Base-by-base conservation (phyloP, 1,284 basidiomycete genomes). In the Rhodotorula sp. region DNA sequence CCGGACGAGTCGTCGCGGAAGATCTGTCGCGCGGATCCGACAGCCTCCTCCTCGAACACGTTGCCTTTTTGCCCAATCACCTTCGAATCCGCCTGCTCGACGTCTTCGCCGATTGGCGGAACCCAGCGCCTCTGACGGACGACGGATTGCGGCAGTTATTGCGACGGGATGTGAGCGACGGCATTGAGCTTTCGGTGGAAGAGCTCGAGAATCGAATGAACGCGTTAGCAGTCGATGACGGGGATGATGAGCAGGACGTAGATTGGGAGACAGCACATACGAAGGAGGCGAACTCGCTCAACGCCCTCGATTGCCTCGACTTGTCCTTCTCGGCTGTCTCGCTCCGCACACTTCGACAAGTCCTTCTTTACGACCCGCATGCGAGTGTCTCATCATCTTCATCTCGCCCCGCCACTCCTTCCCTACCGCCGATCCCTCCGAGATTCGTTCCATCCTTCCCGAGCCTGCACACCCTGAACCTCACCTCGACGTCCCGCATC, bases 281-380 rank as follows among this genome's bases (percentile, higher is more conserved):
- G 32, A 30, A 46, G 8, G 49, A 57, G 11, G 47, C 20, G 55
- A 9, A 49, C 34, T 5, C 15, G 30, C 27, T 59, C 49, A 51
- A 46, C 55, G 2, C 4, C 34, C 36, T 60, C 59, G 27, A 68
- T 48, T 4, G 3, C 4, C 63, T 72, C 54, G 34, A 72, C 36
- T 34, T 72, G 2, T 64, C 70, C 11, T 71, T 71, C 63, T 68
- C 66, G 20, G 20, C 51, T 49, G 39, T 71, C 46, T 48, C 62
- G 4, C 59, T 64, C 2, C 55, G 59, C 9, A 34, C 59, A 1
- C 59, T 71, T 2, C 70, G 66, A 1, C 5, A 11, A 4, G n/a
- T 71, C 32, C 70, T 71, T 17, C 55, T 69, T 2, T 53, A 47
- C 3, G 36, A 44, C 22, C n/a, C 24, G 24, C 34, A 34, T 11